Evolutionary conservation across 2,329 filamentous ascomycete species (phyloP).

Genomic region (Cladosporium sp.): DNA sequence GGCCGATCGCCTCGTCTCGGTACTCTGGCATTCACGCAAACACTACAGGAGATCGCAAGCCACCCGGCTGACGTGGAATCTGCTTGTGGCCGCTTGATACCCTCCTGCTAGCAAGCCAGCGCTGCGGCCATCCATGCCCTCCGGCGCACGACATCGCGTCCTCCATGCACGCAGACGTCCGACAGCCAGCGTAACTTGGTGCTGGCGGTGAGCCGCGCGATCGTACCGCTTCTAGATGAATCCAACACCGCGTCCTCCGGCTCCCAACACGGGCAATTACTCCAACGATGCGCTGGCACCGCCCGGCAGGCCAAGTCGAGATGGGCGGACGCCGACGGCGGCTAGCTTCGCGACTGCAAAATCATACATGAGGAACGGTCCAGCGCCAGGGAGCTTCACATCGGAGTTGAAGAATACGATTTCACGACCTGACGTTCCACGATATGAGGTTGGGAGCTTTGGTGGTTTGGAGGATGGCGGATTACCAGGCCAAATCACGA

Average conservation of each 20-base stretch:
- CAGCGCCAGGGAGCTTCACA: conserved; percentile 79
- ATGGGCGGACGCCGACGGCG: conserved; percentile 54
- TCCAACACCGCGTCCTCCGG: conserved; percentile 27
- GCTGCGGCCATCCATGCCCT: conserved; percentile 5
- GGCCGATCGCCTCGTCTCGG: background rate
- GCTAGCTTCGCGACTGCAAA: conserved; percentile 55
- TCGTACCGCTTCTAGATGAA: conserved; percentile 21
- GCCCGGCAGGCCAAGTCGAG: conserved; percentile 43
- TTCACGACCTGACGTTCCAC: conserved; percentile 58
- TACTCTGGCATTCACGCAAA: background rate
- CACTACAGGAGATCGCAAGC: background rate
- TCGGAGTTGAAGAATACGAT: conserved; percentile 74
- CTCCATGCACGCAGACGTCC: conserved; percentile 26
- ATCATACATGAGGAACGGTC: conserved; percentile 66
- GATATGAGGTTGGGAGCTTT: conserved; percentile 55
- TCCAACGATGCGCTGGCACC: conserved; percentile 35
- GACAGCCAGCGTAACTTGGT: conserved; percentile 14
- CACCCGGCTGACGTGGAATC: background rate
- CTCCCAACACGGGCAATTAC: conserved; percentile 25
- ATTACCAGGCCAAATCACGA: conserved; percentile 43
- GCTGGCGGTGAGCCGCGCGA: conserved; percentile 14
- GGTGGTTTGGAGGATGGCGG: conserved; percentile 56
- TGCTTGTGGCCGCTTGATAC: background rate
- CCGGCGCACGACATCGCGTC: conserved; percentile 11
- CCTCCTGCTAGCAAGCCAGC: background rate